Percentiles rank a stretch among this genome's conserved stretches.
Evolutionary conservation across 441 rosid species (phyloP).

Genomic region (Dalechampia spathulata): DNA sequence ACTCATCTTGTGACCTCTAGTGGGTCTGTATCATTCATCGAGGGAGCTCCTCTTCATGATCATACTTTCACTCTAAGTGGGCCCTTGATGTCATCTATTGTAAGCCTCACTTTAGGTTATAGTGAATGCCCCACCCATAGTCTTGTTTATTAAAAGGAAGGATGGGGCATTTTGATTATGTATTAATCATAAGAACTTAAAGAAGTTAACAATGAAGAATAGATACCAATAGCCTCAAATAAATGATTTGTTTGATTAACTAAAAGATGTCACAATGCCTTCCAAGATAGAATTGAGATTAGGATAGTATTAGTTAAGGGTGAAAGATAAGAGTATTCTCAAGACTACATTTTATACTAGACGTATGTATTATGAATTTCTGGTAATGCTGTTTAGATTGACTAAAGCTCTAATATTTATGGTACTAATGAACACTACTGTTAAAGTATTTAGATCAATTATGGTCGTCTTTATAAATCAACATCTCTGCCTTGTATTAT

Average conservation of each 20-base stretch:
- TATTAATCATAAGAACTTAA: neutral
- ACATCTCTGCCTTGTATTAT: neutral
- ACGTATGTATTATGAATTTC: no score
- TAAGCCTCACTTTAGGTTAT: no score
- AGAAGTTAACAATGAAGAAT: neutral
- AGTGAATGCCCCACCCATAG: no score
- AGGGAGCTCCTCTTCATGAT: neutral
- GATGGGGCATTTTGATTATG: neutral
- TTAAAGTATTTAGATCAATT: neutral
- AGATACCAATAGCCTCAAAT: neutral
- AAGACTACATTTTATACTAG: no score
- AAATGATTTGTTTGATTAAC: neutral
- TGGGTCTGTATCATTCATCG: neutral
- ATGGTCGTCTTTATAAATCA: neutral
- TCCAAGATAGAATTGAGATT: no score
- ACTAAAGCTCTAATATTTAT: no score
- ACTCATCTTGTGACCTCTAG: neutral
- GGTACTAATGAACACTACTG: neutral
- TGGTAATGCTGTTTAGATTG: no score
- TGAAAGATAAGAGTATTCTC: no score
- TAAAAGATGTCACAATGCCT: no score
- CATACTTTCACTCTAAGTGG: neutral
- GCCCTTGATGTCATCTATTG: no score
- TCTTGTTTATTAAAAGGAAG: no score
- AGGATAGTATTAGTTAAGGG: no score